A percentile compares a stretch with the other conserved stretches of the same genome.
Conservation (phyloP, 2,329 filamentous ascomycete species). For the Alternaria solani region DNA sequence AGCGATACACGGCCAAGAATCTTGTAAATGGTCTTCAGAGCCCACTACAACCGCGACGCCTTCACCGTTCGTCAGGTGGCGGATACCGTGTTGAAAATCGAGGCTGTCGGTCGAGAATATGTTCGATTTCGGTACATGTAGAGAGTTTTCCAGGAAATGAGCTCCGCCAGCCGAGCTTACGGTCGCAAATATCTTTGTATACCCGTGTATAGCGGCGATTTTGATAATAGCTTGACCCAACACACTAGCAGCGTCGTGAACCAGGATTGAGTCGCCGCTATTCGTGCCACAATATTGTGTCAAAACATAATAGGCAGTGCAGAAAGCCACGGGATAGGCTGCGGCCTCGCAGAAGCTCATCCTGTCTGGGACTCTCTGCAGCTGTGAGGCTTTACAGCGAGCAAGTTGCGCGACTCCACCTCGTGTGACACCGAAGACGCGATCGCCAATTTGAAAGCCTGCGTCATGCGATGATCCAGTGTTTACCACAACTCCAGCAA, state of each 20-base stretch:
- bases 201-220: conserved; percentile 1
- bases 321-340: conserved; percentile 15
- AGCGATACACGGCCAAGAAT: conserved; percentile 38
- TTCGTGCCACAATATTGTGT: neutral
- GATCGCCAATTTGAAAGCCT: conserved; percentile 13
- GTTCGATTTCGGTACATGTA: conserved; percentile 27
- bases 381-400: conserved; percentile 17
- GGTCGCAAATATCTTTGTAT: conserved; percentile 15
- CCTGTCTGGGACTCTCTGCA: conserved; percentile 13
- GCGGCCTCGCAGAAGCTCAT: conserved; percentile 26
- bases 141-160: conserved; percentile 8
- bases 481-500: conserved; percentile 25
- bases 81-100: conserved; percentile 11
- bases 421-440: conserved; percentile 19
- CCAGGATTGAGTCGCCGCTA: conserved; percentile 1
- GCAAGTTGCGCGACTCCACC: conserved; percentile 12
- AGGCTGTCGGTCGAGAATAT: conserved; percentile 27
- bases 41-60: conserved; percentile 50
- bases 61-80: conserved; percentile 23
- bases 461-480: neutral
- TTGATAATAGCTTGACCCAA: conserved; percentile 8
- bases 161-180: conserved; percentile 20
- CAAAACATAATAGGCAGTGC: conserved; percentile 8
- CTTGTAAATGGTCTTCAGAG: conserved; percentile 29
- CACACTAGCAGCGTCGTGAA: conserved; percentile 6